These are phyloP conservation scores for Coccomyxa subellipsoidea DNA, from an alignment of 163 green algal genomes.

Conservation along the genomic window DNA sequence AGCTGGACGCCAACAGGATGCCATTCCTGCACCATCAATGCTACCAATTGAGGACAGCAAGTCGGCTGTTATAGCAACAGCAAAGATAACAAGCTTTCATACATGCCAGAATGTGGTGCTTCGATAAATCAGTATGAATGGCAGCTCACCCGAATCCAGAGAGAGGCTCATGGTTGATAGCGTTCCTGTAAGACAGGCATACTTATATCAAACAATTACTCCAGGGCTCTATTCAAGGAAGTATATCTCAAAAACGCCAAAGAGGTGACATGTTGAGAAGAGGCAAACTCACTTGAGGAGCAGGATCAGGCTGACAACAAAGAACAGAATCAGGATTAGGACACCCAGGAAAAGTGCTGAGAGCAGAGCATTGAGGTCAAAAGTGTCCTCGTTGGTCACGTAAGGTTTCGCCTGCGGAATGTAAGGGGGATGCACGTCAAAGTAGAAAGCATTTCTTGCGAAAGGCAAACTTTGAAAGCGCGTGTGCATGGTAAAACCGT, in stretches of 20 bases:
- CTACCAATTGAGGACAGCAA: not conserved
- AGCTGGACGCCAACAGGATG: slow-evolving; percentile 4
- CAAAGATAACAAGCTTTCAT: too few species aligned
- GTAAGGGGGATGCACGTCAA: too few species aligned
- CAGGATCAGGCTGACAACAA: slow-evolving; percentile 3
- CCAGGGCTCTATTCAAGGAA: too few species aligned
- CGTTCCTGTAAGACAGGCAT: not conserved
- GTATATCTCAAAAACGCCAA: too few species aligned
- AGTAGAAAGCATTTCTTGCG: too few species aligned
- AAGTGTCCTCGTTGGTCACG: not conserved
- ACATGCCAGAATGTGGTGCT: too few species aligned
- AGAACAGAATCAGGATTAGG: not conserved
- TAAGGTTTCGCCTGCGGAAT: not conserved
- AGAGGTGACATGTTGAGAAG: too few species aligned
- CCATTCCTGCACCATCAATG: not conserved
- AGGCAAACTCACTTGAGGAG: slow-evolving; percentile 1
- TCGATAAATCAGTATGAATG: too few species aligned
- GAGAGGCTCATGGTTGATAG: not conserved
- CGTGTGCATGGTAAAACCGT: too few species aligned
- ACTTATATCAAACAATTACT: too few species aligned
- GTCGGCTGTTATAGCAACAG: too few species aligned
- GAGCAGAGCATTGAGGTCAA: not conserved
- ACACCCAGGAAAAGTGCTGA: not conserved
- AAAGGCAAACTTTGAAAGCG: too few species aligned
- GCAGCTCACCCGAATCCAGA: not conserved